Conservation (phyloP, 257 asterid species). For the Mentha longifolia region DNA sequence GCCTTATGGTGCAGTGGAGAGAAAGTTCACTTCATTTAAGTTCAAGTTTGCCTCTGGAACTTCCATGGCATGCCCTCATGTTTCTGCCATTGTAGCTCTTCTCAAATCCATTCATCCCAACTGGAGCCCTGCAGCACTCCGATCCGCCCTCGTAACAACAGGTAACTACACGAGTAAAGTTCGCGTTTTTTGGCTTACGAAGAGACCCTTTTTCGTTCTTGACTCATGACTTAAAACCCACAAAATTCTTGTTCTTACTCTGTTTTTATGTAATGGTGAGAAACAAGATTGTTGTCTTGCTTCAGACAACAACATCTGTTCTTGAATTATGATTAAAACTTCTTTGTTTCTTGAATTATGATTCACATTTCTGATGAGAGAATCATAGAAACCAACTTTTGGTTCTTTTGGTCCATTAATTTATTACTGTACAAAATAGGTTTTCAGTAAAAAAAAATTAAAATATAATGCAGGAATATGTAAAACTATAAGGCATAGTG, state of each 20-base stretch:
- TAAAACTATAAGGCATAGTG: too few species aligned
- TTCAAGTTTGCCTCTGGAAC: slow-evolving; percentile 47
- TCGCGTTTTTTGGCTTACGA: neutral
- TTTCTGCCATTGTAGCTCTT: slow-evolving; percentile 48
- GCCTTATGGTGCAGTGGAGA: slow-evolving; percentile 20
- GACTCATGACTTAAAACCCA: too few species aligned
- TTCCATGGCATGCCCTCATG: slow-evolving; percentile 56
- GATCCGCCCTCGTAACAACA: slow-evolving; percentile 46
- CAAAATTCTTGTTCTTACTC: too few species aligned
- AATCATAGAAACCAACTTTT: neutral
- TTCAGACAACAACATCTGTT: neutral
- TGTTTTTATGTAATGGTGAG: too few species aligned
- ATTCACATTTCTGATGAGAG: too few species aligned
- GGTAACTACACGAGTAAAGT: slow-evolving; percentile 21
- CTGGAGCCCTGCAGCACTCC: slow-evolving; percentile 54
- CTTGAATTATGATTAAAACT: neutral
- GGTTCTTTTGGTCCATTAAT: too few species aligned
- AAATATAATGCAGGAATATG: too few species aligned
- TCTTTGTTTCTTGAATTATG: too few species aligned
- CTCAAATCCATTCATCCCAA: slow-evolving; percentile 41
- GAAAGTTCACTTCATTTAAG: slow-evolving; percentile 22
- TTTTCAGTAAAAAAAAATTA: too few species aligned
- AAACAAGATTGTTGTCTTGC: too few species aligned
- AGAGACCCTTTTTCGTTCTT: too few species aligned
- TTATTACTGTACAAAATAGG: too few species aligned